Base-by-base conservation (phyloP, 2,329 filamentous ascomycete species). In the Leptographium flavum region DNA sequence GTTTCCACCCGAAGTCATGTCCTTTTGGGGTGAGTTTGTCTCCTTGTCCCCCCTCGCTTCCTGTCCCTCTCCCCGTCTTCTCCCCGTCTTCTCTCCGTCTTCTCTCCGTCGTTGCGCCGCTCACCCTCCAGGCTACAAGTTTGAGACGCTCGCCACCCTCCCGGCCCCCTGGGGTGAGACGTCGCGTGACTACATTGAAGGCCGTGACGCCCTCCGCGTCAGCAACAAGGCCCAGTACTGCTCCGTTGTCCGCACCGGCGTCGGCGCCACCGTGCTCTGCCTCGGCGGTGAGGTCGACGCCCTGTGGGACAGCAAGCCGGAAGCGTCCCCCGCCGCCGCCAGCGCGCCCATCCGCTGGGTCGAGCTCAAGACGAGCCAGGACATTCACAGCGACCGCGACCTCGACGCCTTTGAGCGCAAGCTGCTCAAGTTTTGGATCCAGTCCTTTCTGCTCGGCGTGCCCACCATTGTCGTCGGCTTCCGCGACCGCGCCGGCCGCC, bases 221-320 rank as follows among this genome's bases (percentile, higher is more conserved):
- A 88, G 81, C 60, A 98, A 96, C 60, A 79, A 87, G 57, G 83
- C 85, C 1, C 92, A 98, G 58, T 96, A 96, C 67, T 98, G 92
- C 65, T 95, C 88, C 3, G 76, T 98, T 19, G 88, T 94, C 1
- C 79, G 81, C 32, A 96, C 90, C 0, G 86, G 85, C 0, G 83
- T 98, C 46, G 90, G 88, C 2, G 76, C 76, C 40, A 73, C 76
- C 1, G 71, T 73, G 17, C 65, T 96, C 45, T 76, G 94, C 47
- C 73, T 98, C 1, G 92, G 87, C 23, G 92, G 92, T 30, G 92
- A 98, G 66, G 90, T 98, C 17, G 92, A 98, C 61, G 85, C 83
- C 82, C 85, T 94, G 39, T 88, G 87, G 82, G 87, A 93, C 58
- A 74, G 72, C 46, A 94, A 92, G 58, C 86, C 87, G 0, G 61